Percentiles rank a stretch among this genome's conserved stretches.
phyloP scores from a whole-genome alignment of 2,329 filamentous ascomycete genomes.

The Paecilomyces formosus region DNA sequence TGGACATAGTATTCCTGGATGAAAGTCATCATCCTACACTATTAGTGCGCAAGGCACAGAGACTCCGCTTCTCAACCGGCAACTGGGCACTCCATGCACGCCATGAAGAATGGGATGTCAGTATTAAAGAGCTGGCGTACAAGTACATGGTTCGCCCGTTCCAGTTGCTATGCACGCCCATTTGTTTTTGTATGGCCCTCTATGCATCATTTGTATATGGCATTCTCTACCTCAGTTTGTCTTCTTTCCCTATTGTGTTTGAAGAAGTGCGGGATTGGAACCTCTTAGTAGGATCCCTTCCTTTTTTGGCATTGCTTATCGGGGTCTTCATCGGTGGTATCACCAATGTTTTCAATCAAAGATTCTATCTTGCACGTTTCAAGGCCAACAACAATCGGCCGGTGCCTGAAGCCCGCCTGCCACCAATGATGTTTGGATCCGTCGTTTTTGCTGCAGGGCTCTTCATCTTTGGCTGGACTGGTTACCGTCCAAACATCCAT shows the following conservation, averaged over 20 bases:
- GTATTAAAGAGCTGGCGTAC: conserved; percentile 50
- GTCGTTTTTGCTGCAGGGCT: conserved; percentile 36
- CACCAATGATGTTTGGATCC: conserved; percentile 41
- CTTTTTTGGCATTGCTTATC: conserved; percentile 55
- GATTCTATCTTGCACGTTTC: conserved; percentile 15
- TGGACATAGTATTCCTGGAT: conserved; percentile 55
- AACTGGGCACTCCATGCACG: conserved; percentile 63
- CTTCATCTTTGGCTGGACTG: conserved; percentile 50
- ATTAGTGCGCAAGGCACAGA: conserved; percentile 54
- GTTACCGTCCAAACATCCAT: conserved; percentile 27
- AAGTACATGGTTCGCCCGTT: conserved; percentile 64
- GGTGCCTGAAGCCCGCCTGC: conserved; percentile 30
- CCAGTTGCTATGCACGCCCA: conserved; percentile 57
- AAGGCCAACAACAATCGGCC: conserved; percentile 8
- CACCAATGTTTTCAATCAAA: conserved; percentile 49
- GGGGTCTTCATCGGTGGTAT: conserved; percentile 50
- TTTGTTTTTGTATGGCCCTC: conserved; percentile 14
- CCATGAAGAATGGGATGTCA: conserved; percentile 64
- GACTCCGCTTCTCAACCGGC: conserved; percentile 55
- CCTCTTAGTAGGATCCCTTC: conserved; percentile 46
- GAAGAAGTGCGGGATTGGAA: conserved; percentile 53
- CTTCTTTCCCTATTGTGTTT: conserved; percentile 61
- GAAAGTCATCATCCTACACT: conserved; percentile 58
- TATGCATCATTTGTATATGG: conserved; percentile 20
- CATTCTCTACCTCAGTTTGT: conserved; percentile 24